Evolutionary conservation across 2,329 filamentous ascomycete species (phyloP).

Genomic region (Periconia digitata): DNA sequence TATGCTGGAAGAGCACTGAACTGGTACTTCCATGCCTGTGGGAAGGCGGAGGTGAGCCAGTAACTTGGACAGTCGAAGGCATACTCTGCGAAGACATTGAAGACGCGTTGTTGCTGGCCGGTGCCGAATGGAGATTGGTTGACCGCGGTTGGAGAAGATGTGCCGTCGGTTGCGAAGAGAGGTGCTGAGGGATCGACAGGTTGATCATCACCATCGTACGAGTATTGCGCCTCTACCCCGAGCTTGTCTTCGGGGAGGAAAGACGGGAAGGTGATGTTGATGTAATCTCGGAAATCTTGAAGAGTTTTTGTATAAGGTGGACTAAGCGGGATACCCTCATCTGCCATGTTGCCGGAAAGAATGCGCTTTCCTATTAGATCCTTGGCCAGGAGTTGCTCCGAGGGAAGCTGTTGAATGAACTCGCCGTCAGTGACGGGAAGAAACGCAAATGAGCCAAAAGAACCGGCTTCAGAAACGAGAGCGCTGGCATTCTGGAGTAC

Average conservation of each 20-base stretch:
- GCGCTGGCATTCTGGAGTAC: slow-evolving; percentile 32
- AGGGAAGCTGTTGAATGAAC: slow-evolving; percentile 42
- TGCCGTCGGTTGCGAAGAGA: slow-evolving; percentile 29
- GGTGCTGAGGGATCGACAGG: slow-evolving; percentile 23
- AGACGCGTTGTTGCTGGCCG: slow-evolving; percentile 40
- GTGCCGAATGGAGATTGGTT: slow-evolving; percentile 34
- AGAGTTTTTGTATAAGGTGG: slow-evolving; percentile 29
- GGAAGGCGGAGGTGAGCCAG: slow-evolving; percentile 43
- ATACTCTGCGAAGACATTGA: slow-evolving; percentile 49
- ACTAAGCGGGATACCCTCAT: slow-evolving; percentile 45
- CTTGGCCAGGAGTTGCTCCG: slow-evolving; percentile 25
- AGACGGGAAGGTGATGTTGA: slow-evolving; percentile 33
- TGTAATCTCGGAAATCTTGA: slow-evolving; percentile 31
- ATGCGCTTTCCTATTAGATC: slow-evolving; percentile 29
- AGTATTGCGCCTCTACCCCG: slow-evolving; percentile 30
- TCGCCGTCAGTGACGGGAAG: slow-evolving; percentile 45
- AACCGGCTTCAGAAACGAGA: slow-evolving; percentile 33
- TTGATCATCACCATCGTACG: slow-evolving; percentile 27
- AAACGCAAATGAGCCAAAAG: slow-evolving; percentile 47
- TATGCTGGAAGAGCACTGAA: slow-evolving; percentile 31
- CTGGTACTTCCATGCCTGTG: slow-evolving; percentile 38
- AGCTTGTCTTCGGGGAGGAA: slow-evolving; percentile 36
- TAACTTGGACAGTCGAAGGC: slow-evolving; percentile 47
- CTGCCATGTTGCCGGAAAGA: slow-evolving; percentile 38
- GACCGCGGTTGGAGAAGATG: slow-evolving; percentile 22